Evolutionary conservation across 75 land plant genomes (phyloP), one percentile per base, ranked within the genome.

Genomic region (Cryptomeria japonica): DNA sequence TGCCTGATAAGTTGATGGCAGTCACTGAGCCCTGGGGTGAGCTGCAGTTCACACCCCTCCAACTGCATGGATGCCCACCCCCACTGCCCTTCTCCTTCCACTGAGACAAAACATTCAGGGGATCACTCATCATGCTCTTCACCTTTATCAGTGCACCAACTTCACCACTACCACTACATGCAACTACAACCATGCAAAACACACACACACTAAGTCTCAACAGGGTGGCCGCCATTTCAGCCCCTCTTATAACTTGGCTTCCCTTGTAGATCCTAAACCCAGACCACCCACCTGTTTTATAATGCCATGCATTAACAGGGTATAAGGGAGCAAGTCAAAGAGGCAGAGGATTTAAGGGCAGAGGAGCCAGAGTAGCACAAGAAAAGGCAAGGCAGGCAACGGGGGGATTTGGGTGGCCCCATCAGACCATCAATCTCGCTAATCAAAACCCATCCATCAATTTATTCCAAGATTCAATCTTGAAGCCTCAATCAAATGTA

Each of bases 31-130:
- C 41, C 82, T 80, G 46, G 1, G 55, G 38, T n/a, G 89, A 83
- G 61, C 79, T n/a, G 90, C 97, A 96, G 14, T 88, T 34, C 86
- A 96, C 83, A 15, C 97, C 97, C 28, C 46, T 41, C 95, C 95
- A 95, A 39, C n/a, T 11, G 89, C 95, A 95, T 31, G 87, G 86
- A 88, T 75, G 18, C 80, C 32, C 46, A 44, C 46, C 46, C 5
- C n/a, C n/a, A 4, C 80, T 19, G 3, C 38, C 84, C 3, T 19
- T 18, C 37, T 58, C 34, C 31, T 44, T 61, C 93, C 93, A 92
- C 80, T 87, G 80, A 11, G 53, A 83, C 28, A 92, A 87, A 75
- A 25, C 47, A 19, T 85, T 84, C 2, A 53, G 31, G 0, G 88
- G 88, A 80, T 92, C 93, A n/a, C 25, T 86, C 47, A 91, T 42